A percentile compares a stretch with the other conserved stretches of the same genome.
These are phyloP conservation scores for Cajanus cajan DNA, from an alignment of 306 rosid genomes.

Conservation along the genomic window DNA sequence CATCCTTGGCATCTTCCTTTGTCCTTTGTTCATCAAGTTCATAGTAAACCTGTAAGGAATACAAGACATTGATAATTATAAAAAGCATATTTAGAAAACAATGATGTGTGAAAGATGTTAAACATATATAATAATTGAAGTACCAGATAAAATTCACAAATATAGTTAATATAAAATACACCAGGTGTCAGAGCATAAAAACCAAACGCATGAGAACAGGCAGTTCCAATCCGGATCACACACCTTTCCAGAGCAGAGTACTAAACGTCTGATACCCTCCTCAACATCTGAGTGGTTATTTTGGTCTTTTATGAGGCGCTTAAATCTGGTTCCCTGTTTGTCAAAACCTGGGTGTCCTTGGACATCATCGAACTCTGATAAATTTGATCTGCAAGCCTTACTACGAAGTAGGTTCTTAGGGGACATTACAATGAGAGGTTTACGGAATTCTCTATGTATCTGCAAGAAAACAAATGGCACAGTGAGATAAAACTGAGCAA, in stretches of 20 bases:
- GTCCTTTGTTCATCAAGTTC: constrained; percentile 80
- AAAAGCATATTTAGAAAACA: not conserved
- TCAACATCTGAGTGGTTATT: constrained; percentile 73
- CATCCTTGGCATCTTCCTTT: constrained; percentile 67
- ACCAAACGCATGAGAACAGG: not conserved
- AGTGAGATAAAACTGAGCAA: constrained; percentile 16
- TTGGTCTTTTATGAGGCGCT: constrained; percentile 87
- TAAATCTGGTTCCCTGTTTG: constrained; percentile 95
- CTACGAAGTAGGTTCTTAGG: constrained; percentile 91
- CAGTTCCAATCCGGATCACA: constrained; percentile 3
- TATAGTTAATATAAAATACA: not conserved
- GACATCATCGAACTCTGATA: constrained; percentile 93
- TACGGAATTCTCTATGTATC: constrained; percentile 90
- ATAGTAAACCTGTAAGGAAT: constrained; percentile 64
- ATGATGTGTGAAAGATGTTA: not conserved
- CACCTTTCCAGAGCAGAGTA: constrained; percentile 95
- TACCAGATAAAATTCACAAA: not conserved
- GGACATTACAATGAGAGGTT: constrained; percentile 90
- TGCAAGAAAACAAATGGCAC: constrained; percentile 23
- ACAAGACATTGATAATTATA: not conserved
- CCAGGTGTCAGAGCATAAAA: not conserved
- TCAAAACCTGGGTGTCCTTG: constrained; percentile 96
- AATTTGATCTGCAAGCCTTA: constrained; percentile 81
- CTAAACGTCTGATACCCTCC: constrained; percentile 74
- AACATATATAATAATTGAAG: not conserved